A percentile compares a stretch with the other conserved stretches of the same genome.
Conservation (phyloP, 345 rosid genomes). For the Viola odorata region DNA sequence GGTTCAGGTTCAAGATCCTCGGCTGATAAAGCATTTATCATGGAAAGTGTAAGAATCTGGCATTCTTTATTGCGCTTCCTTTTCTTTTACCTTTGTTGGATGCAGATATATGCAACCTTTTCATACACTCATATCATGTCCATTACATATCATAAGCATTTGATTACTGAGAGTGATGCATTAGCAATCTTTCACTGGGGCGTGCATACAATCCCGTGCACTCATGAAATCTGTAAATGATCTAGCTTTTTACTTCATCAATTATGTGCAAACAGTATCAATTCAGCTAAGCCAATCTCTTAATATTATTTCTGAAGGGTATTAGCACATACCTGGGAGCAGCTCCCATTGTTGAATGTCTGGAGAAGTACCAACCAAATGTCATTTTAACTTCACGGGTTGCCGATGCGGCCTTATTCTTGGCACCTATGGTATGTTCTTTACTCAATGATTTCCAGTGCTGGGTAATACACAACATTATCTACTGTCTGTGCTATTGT, state of each 20-base stretch:
- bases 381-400: conserved; percentile 78
- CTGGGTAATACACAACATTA: too few species aligned
- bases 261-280: not conserved
- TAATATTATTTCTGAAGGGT: conserved; percentile 45
- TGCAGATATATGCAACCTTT: too few species aligned
- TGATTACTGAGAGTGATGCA: not conserved
- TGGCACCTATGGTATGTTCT: conserved; percentile 81
- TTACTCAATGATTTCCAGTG: too few species aligned
- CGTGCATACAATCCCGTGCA: not conserved
- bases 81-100: not conserved
- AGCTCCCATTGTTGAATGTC: conserved; percentile 86
- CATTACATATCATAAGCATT: too few species aligned
- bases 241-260: not conserved
- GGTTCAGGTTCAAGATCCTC: conserved; percentile 38
- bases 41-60: conserved; percentile 51
- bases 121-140: too few species aligned
- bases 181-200: not conserved
- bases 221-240: conserved; percentile 4
- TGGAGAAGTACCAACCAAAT: conserved; percentile 73
- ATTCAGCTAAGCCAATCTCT: not conserved
- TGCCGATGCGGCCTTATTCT: conserved; percentile 87
- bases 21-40: conserved; percentile 22
- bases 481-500: not conserved
- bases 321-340: conserved; percentile 89
- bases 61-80: conserved; percentile 16